Conservation (phyloP, 331 rosid genomes). For the Rosa hybrid region DNA sequence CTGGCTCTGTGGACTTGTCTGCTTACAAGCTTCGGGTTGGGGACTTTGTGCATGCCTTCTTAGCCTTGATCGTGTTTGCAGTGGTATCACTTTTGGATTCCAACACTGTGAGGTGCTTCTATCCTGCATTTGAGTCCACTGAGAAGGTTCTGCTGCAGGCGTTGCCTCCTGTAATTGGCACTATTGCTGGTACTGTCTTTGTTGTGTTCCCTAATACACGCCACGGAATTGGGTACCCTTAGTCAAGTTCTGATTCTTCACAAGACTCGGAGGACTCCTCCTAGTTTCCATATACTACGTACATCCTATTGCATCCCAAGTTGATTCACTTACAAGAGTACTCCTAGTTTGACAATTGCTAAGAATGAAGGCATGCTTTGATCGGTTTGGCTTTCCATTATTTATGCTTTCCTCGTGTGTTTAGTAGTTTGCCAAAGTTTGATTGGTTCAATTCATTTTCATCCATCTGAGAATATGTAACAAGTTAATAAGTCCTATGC, state of each 20-base stretch:
- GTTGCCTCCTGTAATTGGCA: conserved; percentile 60
- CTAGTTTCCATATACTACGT: neutral
- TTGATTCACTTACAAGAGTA: neutral
- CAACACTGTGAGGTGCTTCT: conserved; percentile 62
- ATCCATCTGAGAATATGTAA: neutral
- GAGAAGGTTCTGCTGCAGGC: conserved; percentile 45
- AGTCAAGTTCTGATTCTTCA: conserved; percentile 19
- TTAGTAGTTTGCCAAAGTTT: conserved; percentile 1
- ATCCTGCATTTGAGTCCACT: conserved; percentile 45
- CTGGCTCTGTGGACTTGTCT: conserved; percentile 38
- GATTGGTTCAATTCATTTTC: neutral
- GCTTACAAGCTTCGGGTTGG: conserved; percentile 46
- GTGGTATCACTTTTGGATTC: conserved; percentile 56
- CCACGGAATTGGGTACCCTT: conserved; percentile 77
- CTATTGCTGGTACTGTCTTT: conserved; percentile 43
- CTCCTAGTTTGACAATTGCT: neutral
- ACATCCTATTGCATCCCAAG: neutral
- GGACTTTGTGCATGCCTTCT: conserved; percentile 68
- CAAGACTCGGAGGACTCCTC: neutral
- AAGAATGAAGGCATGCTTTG: neutral
- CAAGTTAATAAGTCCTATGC: neutral
- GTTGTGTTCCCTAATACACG: conserved; percentile 53
- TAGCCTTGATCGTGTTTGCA: conserved; percentile 53
- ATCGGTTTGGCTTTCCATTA: neutral
- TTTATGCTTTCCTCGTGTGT: neutral